Evolutionary conservation across 768 basidiomycete species (phyloP).

Genomic region (Jaapia argillacea): DNA sequence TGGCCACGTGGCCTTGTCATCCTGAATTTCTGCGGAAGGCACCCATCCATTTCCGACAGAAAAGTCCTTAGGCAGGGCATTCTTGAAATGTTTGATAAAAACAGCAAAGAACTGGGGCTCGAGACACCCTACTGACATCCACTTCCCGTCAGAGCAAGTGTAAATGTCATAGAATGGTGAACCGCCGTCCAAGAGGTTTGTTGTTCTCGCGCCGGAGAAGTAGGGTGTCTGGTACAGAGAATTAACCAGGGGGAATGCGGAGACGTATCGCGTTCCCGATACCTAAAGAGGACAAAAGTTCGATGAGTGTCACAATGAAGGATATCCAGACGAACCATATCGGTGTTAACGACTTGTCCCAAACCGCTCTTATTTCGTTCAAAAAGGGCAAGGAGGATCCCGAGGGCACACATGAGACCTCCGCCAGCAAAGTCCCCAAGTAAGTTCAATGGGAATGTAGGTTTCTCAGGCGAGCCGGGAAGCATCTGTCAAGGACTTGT

Average conservation of each 20-base stretch:
- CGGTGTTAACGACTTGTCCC: conserved; percentile 65
- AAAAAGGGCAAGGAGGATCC: conserved; percentile 66
- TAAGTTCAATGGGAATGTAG: conserved; percentile 64
- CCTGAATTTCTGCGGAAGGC: conserved; percentile 37
- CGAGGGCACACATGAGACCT: conserved; percentile 59
- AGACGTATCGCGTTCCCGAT: conserved; percentile 69
- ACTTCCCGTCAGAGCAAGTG: conserved; percentile 58
- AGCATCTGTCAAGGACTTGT: conserved; percentile 37
- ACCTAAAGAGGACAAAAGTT: conserved; percentile 55
- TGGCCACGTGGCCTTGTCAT: conserved; percentile 43
- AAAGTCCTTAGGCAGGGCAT: conserved; percentile 36
- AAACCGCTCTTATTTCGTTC: conserved; percentile 54
- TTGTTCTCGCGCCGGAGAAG: conserved; percentile 37
- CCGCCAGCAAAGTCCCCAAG: conserved; percentile 82
- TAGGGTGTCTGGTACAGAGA: conserved; percentile 20
- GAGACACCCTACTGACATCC: conserved; percentile 70
- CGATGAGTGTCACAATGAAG: neutral
- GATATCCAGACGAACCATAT: conserved; percentile 46
- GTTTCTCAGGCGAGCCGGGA: conserved; percentile 53
- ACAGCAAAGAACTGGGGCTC: conserved; percentile 62
- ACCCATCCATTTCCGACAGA: conserved; percentile 37
- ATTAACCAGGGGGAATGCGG: conserved; percentile 58
- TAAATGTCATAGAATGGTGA: conserved; percentile 75
- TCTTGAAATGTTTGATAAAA: conserved; percentile 47
- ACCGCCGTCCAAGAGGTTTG: conserved; percentile 63